Conservation (phyloP, 1,139 yeast genomes). For the Debaryomycetaceae sp. region DNA sequence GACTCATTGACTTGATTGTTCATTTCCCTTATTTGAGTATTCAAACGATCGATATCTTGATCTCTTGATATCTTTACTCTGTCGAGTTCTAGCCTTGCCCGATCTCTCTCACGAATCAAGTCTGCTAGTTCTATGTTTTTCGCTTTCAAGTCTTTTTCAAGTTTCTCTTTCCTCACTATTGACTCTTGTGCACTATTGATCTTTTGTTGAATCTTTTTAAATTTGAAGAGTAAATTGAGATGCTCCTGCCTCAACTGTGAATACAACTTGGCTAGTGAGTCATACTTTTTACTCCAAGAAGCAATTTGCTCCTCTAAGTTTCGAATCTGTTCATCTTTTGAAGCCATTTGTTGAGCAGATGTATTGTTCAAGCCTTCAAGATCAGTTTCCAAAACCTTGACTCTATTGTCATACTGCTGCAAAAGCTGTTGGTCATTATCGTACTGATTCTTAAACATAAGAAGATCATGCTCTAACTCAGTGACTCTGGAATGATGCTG, state of each 20-base stretch:
- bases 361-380: slow-evolving; percentile 58
- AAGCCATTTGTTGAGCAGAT: slow-evolving; percentile 69
- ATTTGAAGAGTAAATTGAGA: slow-evolving; percentile 70
- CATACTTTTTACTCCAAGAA: slow-evolving; percentile 85
- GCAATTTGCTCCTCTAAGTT: slow-evolving; percentile 72
- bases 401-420: slow-evolving; percentile 85
- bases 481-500: slow-evolving; percentile 79
- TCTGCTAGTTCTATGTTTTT: slow-evolving; percentile 89
- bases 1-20: slow-evolving; percentile 58
- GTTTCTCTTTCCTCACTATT: slow-evolving; percentile 74
- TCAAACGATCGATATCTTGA: slow-evolving; percentile 63
- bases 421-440: slow-evolving; percentile 83
- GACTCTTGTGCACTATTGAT: slow-evolving; percentile 94
- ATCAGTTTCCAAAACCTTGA: slow-evolving; percentile 77
- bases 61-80: slow-evolving; percentile 64
- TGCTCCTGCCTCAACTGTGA: slow-evolving; percentile 93
- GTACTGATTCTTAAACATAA: slow-evolving; percentile 74
- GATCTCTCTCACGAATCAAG: slow-evolving; percentile 82
- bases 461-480: slow-evolving; percentile 77
- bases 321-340: slow-evolving; percentile 72
- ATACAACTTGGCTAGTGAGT: slow-evolving; percentile 82
- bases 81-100: slow-evolving; percentile 82
- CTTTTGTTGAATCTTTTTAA: slow-evolving; percentile 82
- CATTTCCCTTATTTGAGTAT: slow-evolving; percentile 62
- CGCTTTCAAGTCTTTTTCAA: slow-evolving; percentile 80